Percentiles rank a stretch among this genome's conserved stretches.
These are phyloP conservation scores for Sedum album DNA, from an alignment of 164 flowering plant genomes.

Conservation along the genomic window DNA sequence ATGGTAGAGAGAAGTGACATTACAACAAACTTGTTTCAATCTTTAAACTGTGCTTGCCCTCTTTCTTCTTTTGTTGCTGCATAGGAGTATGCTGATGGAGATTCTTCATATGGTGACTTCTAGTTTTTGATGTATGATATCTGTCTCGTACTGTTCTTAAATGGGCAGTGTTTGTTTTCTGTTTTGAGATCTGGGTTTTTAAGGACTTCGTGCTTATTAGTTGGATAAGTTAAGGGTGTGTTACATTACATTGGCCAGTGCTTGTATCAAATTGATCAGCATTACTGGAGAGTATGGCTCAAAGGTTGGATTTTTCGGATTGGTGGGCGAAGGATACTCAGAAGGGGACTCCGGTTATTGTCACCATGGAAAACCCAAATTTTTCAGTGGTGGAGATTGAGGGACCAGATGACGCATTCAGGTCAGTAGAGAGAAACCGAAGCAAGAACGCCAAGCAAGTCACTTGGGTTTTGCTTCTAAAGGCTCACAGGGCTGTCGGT, in stretches of 20 bases:
- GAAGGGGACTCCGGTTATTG: conserved; percentile 68
- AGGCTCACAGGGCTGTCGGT: conserved; percentile 68
- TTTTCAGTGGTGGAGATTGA: conserved; percentile 62
- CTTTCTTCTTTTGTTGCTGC: neutral
- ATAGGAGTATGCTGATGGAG: conserved; percentile 6
- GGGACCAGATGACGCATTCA: conserved; percentile 54
- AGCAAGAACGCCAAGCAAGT: conserved; percentile 77
- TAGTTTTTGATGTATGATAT: conserved; percentile 14
- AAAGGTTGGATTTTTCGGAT: conserved; percentile 48
- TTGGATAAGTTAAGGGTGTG: conserved; percentile 8
- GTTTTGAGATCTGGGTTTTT: conserved; percentile 28
- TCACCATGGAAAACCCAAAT: conserved; percentile 80
- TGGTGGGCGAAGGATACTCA: conserved; percentile 46
- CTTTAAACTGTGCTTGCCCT: neutral
- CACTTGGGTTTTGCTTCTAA: conserved; percentile 74
- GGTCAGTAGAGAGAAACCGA: conserved; percentile 52
- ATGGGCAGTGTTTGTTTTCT: conserved; percentile 20
- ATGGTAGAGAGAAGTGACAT: conserved; percentile 13
- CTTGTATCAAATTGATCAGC: neutral
- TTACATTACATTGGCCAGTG: neutral
- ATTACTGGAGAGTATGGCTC: conserved; percentile 36
- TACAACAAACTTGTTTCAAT: conserved; percentile 4
- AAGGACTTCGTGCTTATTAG: conserved; percentile 14
- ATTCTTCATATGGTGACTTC: conserved; percentile 12
- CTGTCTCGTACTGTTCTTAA: conserved; percentile 7